Evolutionary conservation across 2,329 filamentous ascomycete species (phyloP), one percentile per base, ranked within the genome.

Genomic region (Ceratocystis lukuohia): DNA sequence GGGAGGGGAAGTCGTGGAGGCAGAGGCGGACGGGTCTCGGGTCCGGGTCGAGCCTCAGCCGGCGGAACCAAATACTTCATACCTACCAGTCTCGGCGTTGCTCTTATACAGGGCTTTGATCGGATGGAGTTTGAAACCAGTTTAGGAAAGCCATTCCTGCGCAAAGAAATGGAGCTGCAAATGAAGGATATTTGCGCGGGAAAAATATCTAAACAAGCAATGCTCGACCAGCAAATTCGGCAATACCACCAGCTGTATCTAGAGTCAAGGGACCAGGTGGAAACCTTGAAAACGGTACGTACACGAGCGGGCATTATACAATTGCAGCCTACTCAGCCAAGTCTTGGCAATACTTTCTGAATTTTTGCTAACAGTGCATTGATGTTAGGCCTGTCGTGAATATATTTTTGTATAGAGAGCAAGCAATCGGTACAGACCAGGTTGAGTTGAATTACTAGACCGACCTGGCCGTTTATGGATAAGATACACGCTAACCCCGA

Each of bases 101-200:
- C 94, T 20, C 80, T 99, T 65, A 92, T 97, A 69, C 84, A 96
- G 74, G 94, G 94, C 1, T 99, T 97, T 72, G 92, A 99, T 75
- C 87, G 88, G 70, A 93, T 99, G 82, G 90, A 91, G 66, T 88
- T 95, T 69, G 92, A 96, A 71, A 91, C 88, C 56, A 96, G 91
- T 72, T 82, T 99, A 63, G 90, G 91, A 74, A 97, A 97, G 76
- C 94, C 94, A 0, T 97, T 97, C 74, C 79, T 99, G 68, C 87
- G 94, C 66, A 97, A 97, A 76, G 91, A 99, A 80, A 96, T 96
- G 91, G 94, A 99, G 76, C 78, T 91, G 69, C 90, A 91, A 74
- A 96, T 99, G 93, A 94, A 92, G 74, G 90, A 89, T 67, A 96
- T 99, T 67, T 97, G 94, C 76, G 91, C 93, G 68, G 94, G 94